Percentiles rank a stretch among this genome's conserved stretches.
phyloP scores from a whole-genome alignment of 176 grass and related monocot species.

The Triticum monococcum region DNA sequence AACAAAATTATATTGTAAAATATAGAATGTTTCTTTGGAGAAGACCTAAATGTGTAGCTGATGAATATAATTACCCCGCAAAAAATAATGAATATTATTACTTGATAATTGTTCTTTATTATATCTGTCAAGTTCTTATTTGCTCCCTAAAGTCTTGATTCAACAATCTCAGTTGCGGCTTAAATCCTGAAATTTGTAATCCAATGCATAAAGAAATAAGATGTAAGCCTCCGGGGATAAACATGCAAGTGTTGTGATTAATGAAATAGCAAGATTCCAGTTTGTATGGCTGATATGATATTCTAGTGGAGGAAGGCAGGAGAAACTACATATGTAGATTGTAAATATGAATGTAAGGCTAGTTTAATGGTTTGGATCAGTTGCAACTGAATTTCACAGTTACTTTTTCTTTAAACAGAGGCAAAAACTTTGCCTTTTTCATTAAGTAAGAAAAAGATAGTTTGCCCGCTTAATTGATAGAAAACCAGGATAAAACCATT shows the following conservation, averaged over 20 bases:
- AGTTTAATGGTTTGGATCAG: neutral
- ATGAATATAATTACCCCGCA: neutral
- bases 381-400: neutral
- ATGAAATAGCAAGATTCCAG: neutral
- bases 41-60: neutral
- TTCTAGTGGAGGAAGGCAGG: neutral
- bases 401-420: too few species aligned
- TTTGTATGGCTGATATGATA: neutral
- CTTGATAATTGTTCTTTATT: neutral
- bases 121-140: neutral
- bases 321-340: neutral
- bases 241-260: neutral
- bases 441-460: too few species aligned
- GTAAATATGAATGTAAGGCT: neutral
- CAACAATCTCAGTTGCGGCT: neutral
- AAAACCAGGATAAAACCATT: too few species aligned
- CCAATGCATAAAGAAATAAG: neutral
- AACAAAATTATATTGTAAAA: too few species aligned
- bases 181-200: neutral
- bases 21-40: neutral
- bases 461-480: too few species aligned
- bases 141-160: constrained; percentile 1
- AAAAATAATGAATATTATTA: neutral
- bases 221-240: neutral
- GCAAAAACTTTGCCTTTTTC: too few species aligned